These are phyloP conservation scores for Actinidia chinensis DNA, from an alignment of 179 eudicot genomes.

Conservation along the genomic window DNA sequence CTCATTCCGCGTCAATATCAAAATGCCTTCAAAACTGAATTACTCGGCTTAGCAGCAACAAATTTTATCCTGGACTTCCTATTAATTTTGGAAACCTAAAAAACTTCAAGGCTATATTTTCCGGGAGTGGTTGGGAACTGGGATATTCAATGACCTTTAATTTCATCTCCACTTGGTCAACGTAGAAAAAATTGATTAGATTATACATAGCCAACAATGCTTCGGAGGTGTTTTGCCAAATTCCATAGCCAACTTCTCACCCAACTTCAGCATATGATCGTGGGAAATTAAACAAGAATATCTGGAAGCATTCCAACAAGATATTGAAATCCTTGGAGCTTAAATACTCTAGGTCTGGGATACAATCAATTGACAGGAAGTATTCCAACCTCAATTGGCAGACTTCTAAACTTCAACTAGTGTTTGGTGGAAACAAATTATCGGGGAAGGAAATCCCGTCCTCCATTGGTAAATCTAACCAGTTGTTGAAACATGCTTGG, in stretches of 20 bases:
- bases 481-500: no score
- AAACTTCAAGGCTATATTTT: no score
- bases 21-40: no score
- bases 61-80: constrained; percentile 20
- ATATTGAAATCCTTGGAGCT: constrained; percentile 17
- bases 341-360: constrained; percentile 7
- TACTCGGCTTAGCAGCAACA: no score
- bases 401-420: constrained; percentile 2
- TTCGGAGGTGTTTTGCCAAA: constrained; percentile 24
- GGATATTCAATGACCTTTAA: no score
- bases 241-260: constrained; percentile 19
- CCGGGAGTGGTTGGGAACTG: constrained; percentile 5
- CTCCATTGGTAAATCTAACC: background rate
- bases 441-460: constrained; percentile 30
- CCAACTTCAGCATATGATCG: background rate
- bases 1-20: no score
- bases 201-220: constrained; percentile 15
- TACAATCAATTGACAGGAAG: constrained; percentile 21
- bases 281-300: background rate
- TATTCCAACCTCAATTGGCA: constrained; percentile 20
- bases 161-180: no score
- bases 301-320: constrained; percentile 14
- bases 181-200: no score
- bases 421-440: constrained; percentile 19
- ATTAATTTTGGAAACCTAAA: constrained; percentile 13